Conservation (phyloP, 345 rosid species). For the Aquilaria malaccensis region DNA sequence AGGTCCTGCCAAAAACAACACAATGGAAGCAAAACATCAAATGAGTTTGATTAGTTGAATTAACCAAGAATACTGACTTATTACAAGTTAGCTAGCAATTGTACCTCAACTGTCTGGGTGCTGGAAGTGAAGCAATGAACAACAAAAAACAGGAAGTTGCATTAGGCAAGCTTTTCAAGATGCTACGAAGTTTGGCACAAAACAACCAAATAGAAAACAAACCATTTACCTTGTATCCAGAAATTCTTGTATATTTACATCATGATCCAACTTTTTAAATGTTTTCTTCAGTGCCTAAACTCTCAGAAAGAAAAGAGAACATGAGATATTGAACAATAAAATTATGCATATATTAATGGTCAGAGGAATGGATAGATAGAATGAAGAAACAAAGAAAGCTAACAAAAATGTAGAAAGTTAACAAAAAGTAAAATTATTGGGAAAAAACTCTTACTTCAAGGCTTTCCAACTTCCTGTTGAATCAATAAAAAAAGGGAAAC, state of each 20-base stretch:
- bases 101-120: constrained; percentile 63
- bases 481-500: constrained; percentile 11
- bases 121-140: constrained; percentile 31
- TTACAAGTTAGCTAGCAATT: constrained; percentile 2
- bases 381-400: neutral
- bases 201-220: neutral
- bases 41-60: neutral
- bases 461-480: constrained; percentile 78
- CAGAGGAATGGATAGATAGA: constrained; percentile 2
- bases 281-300: constrained; percentile 77
- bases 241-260: constrained; percentile 69
- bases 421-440: neutral
- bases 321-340: neutral
- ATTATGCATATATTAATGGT: too few species aligned
- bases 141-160: constrained; percentile 15
- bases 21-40: constrained; percentile 5
- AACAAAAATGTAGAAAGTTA: neutral
- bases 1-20: constrained; percentile 34
- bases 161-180: constrained; percentile 14
- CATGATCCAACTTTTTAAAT: constrained; percentile 78
- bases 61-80: constrained; percentile 2
- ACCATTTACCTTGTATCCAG: constrained; percentile 50
- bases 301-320: constrained; percentile 23
- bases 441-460: constrained; percentile 64
- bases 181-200: neutral